These are phyloP conservation scores for Backusella westeae DNA, from an alignment of 192 early-diverging fungal genomes.

Conservation along the genomic window DNA sequence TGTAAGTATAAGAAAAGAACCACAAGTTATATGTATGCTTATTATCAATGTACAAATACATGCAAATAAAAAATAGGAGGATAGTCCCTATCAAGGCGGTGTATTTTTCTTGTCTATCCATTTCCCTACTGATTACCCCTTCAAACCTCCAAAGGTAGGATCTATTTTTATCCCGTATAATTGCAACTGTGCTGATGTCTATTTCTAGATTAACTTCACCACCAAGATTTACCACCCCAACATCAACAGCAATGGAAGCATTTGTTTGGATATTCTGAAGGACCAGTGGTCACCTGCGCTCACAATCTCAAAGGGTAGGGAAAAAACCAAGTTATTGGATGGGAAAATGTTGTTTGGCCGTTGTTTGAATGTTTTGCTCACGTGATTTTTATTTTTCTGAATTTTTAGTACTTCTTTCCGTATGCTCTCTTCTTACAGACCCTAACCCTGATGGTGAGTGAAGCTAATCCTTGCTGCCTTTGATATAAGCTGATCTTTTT, in stretches of 20 bases:
- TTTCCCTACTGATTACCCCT: conserved; percentile 98
- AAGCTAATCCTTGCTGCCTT: neutral
- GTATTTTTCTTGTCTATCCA: conserved; percentile 97
- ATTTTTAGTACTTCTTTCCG: conserved; percentile 80
- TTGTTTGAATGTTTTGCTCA: neutral
- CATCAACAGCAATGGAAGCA: conserved; percentile 98
- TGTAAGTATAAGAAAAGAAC: conserved; percentile 46
- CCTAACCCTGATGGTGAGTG: conserved; percentile 78
- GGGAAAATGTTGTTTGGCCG: neutral
- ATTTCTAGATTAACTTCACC: conserved; percentile 81
- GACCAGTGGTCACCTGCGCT: conserved; percentile 99
- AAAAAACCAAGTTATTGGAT: conserved; percentile 4
- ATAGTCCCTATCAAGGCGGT: conserved; percentile 91
- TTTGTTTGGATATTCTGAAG: conserved; percentile 97
- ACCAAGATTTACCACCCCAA: conserved; percentile 99
- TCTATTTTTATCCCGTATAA: neutral
- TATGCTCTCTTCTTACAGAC: conserved; percentile 97
- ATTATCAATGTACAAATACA: neutral
- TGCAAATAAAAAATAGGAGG: conserved; percentile 48
- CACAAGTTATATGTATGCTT: neutral
- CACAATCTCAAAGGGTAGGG: conserved; percentile 90
- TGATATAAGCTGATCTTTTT: neutral
- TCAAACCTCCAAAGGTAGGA: conserved; percentile 94
- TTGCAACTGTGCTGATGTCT: neutral
- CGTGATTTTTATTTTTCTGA: neutral